Percentiles rank a stretch among this genome's conserved stretches.
phyloP scores from a whole-genome alignment of 257 asterid species.

The Solanum ossicruentum region DNA sequence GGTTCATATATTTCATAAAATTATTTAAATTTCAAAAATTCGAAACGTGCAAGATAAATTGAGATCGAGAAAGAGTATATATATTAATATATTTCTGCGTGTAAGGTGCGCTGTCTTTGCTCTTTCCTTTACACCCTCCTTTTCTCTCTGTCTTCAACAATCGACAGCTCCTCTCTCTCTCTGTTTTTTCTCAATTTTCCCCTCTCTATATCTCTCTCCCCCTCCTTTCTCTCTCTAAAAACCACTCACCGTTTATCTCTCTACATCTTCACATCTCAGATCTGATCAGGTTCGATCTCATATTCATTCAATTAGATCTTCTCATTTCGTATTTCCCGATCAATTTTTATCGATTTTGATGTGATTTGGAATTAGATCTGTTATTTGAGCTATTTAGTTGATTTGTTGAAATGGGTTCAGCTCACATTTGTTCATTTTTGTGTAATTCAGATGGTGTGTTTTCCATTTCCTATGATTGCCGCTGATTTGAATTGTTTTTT shows the following conservation, averaged over 20 bases:
- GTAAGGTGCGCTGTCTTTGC: constrained; percentile 6
- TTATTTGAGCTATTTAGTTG: neutral
- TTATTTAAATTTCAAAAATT: neutral
- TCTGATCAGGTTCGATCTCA: neutral
- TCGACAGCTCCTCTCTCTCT: neutral
- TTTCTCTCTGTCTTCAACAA: neutral
- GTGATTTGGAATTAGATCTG: neutral
- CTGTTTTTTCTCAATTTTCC: neutral
- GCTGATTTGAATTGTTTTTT: neutral
- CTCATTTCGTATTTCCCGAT: neutral
- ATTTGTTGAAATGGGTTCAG: neutral
- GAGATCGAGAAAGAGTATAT: neutral
- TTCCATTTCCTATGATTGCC: neutral
- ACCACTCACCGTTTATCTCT: neutral
- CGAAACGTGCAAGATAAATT: neutral
- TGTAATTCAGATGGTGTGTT: neutral
- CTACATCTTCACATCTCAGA: neutral
- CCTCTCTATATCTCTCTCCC: neutral
- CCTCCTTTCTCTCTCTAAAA: neutral
- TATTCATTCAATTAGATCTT: neutral
- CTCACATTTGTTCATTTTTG: neutral
- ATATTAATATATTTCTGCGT: neutral
- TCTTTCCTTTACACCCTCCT: neutral
- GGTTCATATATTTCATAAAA: no score
- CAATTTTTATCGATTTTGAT: neutral